Evolutionary conservation across 495 filamentous ascomycete species (phyloP), one percentile per base, ranked within the genome.

Genomic region (Penicillium pancosmium): DNA sequence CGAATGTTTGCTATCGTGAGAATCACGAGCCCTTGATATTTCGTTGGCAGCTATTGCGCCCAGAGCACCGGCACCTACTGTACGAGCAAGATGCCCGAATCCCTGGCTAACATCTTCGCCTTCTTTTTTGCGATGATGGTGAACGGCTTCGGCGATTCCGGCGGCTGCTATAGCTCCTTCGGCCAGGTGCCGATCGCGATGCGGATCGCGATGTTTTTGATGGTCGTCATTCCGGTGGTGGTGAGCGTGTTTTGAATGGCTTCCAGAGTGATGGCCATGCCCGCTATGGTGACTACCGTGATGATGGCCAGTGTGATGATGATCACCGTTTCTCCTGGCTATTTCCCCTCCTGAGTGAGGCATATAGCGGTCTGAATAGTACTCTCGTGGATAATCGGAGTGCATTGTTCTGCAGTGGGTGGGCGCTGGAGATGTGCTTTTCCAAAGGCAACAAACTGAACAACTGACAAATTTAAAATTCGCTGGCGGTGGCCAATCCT

Each of bases 31-130:
- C 47, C 50, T 12, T n/a, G 49, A 41, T 13, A 58, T 19, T 18
- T 58, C 56, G 35, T 58, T 58, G 38, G 56, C 56, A 23, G 57
- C 57, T 18, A 60, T 52, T 19, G 57, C 57, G 3, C 57, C 57
- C 13, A 60, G 36, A 15, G 52, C 57, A 51, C 57, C 57, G 27
- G 57, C 57, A 9, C 57, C 57, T 19, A 60, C 52, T 1, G 52
- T 60, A 4, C 57, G 57, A 55, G 40, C 35, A 25, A 60, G n/a
- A 60, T 60, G 57, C 21, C 57, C 57, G 34, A 60, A 38, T 5
- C 57, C 57, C 47, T 50, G 44, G 33, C 57, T 60, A 10, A 54
- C 57, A 23, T 60, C 44, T 34, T 60, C 47, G 2, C 57, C 57
- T 16, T 55, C 36, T 34, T 55, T 55, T 25, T 60, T 44, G 10